phyloP scores from a whole-genome alignment of 2,329 filamentous ascomycete species.

The Pyrenophora graminea region DNA sequence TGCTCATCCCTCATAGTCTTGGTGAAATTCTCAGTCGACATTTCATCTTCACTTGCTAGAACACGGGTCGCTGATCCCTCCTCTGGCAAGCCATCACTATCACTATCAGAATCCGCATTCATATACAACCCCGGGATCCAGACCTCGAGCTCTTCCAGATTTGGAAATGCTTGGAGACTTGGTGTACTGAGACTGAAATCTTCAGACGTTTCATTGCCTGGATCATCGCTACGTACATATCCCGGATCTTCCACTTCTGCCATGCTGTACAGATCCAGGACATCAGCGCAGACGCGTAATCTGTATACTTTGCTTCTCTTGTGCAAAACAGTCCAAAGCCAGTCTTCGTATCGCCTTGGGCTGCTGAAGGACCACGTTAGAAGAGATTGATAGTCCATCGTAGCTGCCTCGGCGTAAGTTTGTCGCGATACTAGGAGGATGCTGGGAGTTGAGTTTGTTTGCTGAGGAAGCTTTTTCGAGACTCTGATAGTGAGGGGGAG shows the following conservation, averaged over 20 bases:
- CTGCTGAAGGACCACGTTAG: not conserved
- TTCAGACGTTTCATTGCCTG: not conserved
- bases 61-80: not conserved
- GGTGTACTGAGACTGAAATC: not conserved
- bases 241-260: conserved; percentile 2
- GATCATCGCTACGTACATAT: not conserved
- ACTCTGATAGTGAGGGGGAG: not conserved
- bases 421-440: conserved; percentile 1
- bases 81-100: not conserved
- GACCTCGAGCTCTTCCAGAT: not conserved
- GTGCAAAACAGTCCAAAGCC: not conserved
- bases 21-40: not conserved
- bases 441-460: not conserved
- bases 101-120: not conserved
- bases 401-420: not conserved
- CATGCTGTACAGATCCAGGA: not conserved
- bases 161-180: not conserved
- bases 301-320: not conserved
- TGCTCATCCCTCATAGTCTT: not conserved
- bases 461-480: not conserved
- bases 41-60: not conserved
- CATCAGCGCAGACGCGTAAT: conserved; percentile 2
- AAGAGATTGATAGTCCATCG: not conserved
- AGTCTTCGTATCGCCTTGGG: not conserved
- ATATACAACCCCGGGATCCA: not conserved